Conservation (phyloP, 1,139 yeast genomes). For the Blastobotrys buckinghamii region DNA sequence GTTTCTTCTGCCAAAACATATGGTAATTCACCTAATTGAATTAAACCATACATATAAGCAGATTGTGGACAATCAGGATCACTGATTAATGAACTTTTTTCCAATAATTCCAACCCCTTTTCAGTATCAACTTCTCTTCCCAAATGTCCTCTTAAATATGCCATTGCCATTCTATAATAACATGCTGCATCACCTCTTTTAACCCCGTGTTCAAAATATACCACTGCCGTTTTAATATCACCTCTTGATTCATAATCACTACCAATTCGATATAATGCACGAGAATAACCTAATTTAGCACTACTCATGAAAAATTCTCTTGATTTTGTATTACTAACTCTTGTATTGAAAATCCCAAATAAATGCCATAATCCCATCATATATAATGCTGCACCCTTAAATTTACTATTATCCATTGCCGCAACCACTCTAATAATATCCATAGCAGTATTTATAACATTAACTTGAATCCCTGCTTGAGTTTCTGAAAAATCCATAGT, state of each 20-base stretch:
- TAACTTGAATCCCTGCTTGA: slow-evolving; percentile 26
- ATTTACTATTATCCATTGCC: slow-evolving; percentile 20
- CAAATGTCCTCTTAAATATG: slow-evolving; percentile 33
- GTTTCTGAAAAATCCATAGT: slow-evolving; percentile 29
- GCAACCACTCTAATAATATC: slow-evolving; percentile 25
- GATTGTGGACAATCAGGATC: slow-evolving; percentile 38
- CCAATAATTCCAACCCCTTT: slow-evolving; percentile 28
- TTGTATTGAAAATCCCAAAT: slow-evolving; percentile 27
- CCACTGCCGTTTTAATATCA: slow-evolving; percentile 26
- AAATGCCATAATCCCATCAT: slow-evolving; percentile 29
- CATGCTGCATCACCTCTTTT: slow-evolving; percentile 33
- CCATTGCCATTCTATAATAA: slow-evolving; percentile 34
- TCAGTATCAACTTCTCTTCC: slow-evolving; percentile 24
- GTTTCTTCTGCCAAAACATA: slow-evolving; percentile 14
- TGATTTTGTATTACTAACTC: slow-evolving; percentile 21
- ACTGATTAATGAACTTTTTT: slow-evolving; percentile 28
- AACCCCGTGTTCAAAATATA: slow-evolving; percentile 33
- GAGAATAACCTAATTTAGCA: slow-evolving; percentile 29
- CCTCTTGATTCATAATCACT: slow-evolving; percentile 31
- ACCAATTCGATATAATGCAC: slow-evolving; percentile 36
- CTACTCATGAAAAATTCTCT: slow-evolving; percentile 28
- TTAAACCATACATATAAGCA: slow-evolving; percentile 33
- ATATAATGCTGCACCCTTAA: slow-evolving; percentile 29
- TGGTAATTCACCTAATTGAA: slow-evolving; percentile 33
- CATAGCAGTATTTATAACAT: slow-evolving; percentile 25